Evolutionary conservation across 164 flowering plant species (phyloP), one percentile per base, ranked within the genome.

Genomic region (Annona cherimola): DNA sequence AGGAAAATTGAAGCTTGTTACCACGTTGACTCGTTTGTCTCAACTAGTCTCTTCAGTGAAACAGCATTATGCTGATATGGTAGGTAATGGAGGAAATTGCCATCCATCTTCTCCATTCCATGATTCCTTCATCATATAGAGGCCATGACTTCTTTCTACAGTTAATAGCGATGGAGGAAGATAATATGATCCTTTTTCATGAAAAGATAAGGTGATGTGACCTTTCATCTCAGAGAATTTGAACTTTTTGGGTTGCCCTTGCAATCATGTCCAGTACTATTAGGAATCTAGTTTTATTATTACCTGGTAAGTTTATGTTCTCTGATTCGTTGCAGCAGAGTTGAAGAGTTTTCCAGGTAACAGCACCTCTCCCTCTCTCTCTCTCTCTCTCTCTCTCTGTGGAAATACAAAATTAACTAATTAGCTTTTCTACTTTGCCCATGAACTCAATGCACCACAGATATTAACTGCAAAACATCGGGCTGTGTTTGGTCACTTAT

Each of bases 11-110:
- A 88, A 88, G 83, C 70, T 96, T 42, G 74, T 73, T 44, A 45
- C 93, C 65, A 89, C 90, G 44, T 79, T 93, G 76, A 87, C 92
- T 26, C 82, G 98, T 83, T 62, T 89, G 71, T 83, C 93, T 71
- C 83, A 86, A 69, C 61, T 87, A 14, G 18, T 71, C 45, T 84
- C 82, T 76, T 81, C 87, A 73, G 68, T 76, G 45, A 92, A 88
- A 80, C 82, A 85, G 6, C 94, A 88, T 76, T 93, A 79, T 84
- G 97, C 97, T 79, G 97, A 93, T 75, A 86, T 96, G 96, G 98
- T 93, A 79, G 64, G 81, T 78, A 50, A 16, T 74, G 66, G n/a
- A 42, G 45, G 69, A 64, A 63, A 18, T 39, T 8, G 66, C 61
- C 2, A 19, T 7, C 42, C 20, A 7, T 59, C 12, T 70, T 73